These are phyloP conservation scores for Pyricularia grisea DNA, from an alignment of 2,329 filamentous ascomycete species.

Conservation along the genomic window DNA sequence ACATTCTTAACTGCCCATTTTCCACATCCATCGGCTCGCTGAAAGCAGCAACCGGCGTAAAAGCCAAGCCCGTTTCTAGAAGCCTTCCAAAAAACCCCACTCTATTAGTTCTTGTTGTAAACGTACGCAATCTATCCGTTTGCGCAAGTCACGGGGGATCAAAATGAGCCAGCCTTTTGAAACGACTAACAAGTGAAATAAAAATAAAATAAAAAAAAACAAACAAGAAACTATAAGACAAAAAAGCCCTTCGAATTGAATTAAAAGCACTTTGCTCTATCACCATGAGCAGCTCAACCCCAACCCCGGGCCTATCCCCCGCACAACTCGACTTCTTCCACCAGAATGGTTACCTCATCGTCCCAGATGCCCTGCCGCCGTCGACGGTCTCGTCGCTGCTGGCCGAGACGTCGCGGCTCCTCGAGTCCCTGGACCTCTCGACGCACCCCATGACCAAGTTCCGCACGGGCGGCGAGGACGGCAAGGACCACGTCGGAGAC, in stretches of 20 bases:
- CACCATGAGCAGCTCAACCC: background rate
- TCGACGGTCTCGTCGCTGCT: constrained; percentile 61
- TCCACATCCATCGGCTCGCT: background rate
- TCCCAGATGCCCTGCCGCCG: constrained; percentile 65
- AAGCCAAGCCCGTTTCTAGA: background rate
- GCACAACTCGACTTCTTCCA: constrained; percentile 65
- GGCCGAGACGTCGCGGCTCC: constrained; percentile 62
- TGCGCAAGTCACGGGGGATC: background rate
- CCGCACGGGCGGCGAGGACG: constrained; percentile 66
- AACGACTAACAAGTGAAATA: no score
- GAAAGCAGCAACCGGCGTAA: background rate
- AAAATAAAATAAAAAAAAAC: no score
- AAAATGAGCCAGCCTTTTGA: no score
- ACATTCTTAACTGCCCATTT: background rate
- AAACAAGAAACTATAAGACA: background rate
- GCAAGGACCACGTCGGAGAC: constrained; percentile 72
- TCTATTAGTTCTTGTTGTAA: background rate
- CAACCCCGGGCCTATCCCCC: constrained; percentile 51
- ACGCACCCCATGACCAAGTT: constrained; percentile 91
- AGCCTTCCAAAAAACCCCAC: background rate
- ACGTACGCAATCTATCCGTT: background rate
- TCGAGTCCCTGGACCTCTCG: constrained; percentile 63
- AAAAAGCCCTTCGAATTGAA: background rate
- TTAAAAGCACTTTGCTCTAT: background rate
- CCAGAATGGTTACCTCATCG: constrained; percentile 80